These are phyloP conservation scores for Glomus cerebriforme DNA, from an alignment of 192 early-diverging fungal species.

Conservation along the genomic window DNA sequence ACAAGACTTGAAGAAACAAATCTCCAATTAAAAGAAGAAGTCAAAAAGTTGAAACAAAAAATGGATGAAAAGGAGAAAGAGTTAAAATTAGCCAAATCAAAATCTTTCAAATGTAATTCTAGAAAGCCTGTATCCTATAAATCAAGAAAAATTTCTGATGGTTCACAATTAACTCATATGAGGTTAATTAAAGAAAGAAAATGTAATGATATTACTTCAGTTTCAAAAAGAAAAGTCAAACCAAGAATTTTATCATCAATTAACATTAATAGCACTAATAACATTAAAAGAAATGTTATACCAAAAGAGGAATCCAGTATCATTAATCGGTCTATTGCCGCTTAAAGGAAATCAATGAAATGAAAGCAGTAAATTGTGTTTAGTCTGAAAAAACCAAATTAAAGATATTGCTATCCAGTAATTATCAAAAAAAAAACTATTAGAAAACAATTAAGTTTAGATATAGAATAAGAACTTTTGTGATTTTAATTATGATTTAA, in stretches of 20 bases:
- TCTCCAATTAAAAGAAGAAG: conserved; percentile 28
- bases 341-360: conserved; percentile 20
- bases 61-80: conserved; percentile 33
- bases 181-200: not conserved
- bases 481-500: too few relatives aligned
- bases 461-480: too few relatives aligned
- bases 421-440: too few relatives aligned
- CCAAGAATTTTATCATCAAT: not conserved
- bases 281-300: conserved; percentile 1
- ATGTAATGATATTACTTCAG: not conserved
- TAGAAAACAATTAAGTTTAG: too few relatives aligned
- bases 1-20: conserved; percentile 23
- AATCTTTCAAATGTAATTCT: not conserved
- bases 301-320: conserved; percentile 22
- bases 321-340: conserved; percentile 27
- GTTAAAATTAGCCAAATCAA: conserved; percentile 16
- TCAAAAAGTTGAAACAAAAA: conserved; percentile 30
- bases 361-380: conserved; percentile 3
- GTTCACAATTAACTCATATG: not conserved
- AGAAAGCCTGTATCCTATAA: not conserved
- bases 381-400: conserved; percentile 1
- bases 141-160: not conserved
- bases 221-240: not conserved
- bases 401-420: too few relatives aligned
- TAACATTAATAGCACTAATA: not conserved